Conservation (phyloP, 768 basidiomycete genomes). For the Lentinula boryana region DNA sequence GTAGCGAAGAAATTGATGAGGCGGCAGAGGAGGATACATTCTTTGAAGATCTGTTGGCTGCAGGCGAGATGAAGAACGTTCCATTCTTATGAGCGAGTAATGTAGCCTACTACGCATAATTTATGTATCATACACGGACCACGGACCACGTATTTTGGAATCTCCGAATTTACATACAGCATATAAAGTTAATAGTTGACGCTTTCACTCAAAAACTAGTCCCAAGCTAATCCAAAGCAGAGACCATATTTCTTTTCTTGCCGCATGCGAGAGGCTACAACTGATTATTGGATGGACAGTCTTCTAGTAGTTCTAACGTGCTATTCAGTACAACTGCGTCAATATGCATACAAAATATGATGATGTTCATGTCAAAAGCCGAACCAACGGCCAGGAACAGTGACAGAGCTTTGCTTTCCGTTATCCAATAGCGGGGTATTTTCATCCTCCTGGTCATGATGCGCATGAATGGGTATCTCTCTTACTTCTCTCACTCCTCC, state of each 20-base stretch:
- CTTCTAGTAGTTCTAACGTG: too few relatives aligned
- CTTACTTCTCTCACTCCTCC: constrained; percentile 9
- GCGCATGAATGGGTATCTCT: not conserved
- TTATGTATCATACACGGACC: not conserved
- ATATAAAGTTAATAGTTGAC: too few relatives aligned
- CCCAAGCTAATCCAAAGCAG: too few relatives aligned
- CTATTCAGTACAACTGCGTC: not conserved
- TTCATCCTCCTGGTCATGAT: not conserved
- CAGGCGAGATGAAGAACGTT: constrained; percentile 80
- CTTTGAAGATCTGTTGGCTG: constrained; percentile 74
- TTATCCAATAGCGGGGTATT: not conserved
- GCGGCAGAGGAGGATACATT: constrained; percentile 69
- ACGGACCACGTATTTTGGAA: not conserved
- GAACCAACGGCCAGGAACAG: not conserved
- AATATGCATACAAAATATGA: not conserved
- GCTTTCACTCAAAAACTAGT: too few relatives aligned
- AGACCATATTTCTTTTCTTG: too few relatives aligned
- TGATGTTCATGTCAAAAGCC: not conserved
- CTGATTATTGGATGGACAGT: too few relatives aligned
- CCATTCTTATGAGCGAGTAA: constrained; percentile 44
- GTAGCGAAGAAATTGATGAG: constrained; percentile 35
- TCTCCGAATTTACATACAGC: too few relatives aligned
- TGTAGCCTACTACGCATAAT: not conserved
- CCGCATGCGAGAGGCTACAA: too few relatives aligned
- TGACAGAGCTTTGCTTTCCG: not conserved